A percentile compares a stretch with the other conserved stretches of the same genome.
phyloP scores from a whole-genome alignment of 2,329 filamentous ascomycete genomes.

The Seiridium unicorne region DNA sequence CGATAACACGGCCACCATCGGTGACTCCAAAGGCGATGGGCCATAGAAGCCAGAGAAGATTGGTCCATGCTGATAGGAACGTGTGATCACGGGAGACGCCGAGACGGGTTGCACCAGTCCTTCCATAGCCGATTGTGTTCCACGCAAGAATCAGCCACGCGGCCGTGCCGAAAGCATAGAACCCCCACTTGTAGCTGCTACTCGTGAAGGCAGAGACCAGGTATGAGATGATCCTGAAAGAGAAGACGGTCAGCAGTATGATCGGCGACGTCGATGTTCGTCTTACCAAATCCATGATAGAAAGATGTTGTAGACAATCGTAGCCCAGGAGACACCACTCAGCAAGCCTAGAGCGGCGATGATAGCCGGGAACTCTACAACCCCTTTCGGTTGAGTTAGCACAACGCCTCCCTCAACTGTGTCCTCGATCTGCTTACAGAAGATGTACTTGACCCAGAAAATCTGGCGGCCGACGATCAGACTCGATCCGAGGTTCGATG shows the following conservation, averaged over 20 bases:
- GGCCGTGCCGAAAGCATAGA: slow-evolving; percentile 50
- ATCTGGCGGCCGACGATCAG: slow-evolving; percentile 46
- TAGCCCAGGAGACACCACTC: slow-evolving; percentile 54
- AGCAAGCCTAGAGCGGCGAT: slow-evolving; percentile 47
- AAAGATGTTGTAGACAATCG: slow-evolving; percentile 48
- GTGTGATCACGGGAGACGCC: slow-evolving; percentile 43
- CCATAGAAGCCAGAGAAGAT: slow-evolving; percentile 53
- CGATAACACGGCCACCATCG: slow-evolving; percentile 51
- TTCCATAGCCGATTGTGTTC: slow-evolving; percentile 39
- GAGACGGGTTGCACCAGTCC: slow-evolving; percentile 36
- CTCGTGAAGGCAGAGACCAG: slow-evolving; percentile 46
- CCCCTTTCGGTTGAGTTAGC: slow-evolving; percentile 24
- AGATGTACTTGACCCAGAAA: slow-evolving; percentile 55
- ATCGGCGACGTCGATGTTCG: neutral
- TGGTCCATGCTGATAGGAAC: slow-evolving; percentile 44
- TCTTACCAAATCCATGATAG: slow-evolving; percentile 47
- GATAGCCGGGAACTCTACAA: slow-evolving; percentile 45
- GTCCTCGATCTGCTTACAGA: neutral
- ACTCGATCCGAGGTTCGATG: slow-evolving; percentile 41
- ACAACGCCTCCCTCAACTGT: neutral
- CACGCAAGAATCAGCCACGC: slow-evolving; percentile 45
- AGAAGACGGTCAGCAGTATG: slow-evolving; percentile 5
- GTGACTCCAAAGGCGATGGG: slow-evolving; percentile 51
- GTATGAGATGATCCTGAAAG: slow-evolving; percentile 42
- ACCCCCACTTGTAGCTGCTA: slow-evolving; percentile 57